Conservation (phyloP, 306 rosid species). For the Corylus heterophylla region DNA sequence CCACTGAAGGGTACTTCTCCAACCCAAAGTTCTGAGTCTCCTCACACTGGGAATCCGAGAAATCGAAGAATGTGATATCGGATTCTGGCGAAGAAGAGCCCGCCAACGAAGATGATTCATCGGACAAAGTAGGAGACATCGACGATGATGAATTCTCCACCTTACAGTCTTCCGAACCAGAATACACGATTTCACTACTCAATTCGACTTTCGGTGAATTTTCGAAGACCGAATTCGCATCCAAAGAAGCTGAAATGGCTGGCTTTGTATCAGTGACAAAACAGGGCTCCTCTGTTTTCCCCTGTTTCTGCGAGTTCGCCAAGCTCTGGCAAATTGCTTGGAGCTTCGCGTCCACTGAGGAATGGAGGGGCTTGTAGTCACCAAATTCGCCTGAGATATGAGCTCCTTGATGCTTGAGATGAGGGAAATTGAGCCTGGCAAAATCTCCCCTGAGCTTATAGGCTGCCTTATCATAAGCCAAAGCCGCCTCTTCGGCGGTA, state of each 20-base stretch:
- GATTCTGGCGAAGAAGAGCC: constrained; percentile 75
- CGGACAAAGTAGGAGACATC: constrained; percentile 28
- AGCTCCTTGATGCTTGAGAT: constrained; percentile 49
- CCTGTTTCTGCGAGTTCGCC: constrained; percentile 46
- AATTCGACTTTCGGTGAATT: constrained; percentile 8
- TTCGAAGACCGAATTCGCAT: constrained; percentile 10
- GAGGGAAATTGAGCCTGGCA: constrained; percentile 82
- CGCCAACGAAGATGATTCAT: constrained; percentile 41
- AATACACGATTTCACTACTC: constrained; percentile 21
- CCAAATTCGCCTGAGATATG: constrained; percentile 54
- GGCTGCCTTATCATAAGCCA: constrained; percentile 90
- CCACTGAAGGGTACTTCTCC: constrained; percentile 84
- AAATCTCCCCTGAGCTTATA: constrained; percentile 84
- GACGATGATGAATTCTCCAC: constrained; percentile 38
- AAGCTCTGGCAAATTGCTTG: constrained; percentile 71
- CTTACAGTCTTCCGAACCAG: constrained; percentile 32
- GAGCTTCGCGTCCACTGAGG: constrained; percentile 81
- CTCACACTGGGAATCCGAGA: constrained; percentile 53
- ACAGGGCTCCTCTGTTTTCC: constrained; percentile 34
- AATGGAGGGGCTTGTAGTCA: constrained; percentile 66
- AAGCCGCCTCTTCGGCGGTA: constrained; percentile 84
- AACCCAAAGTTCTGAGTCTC: constrained; percentile 49
- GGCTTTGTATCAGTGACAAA: constrained; percentile 43
- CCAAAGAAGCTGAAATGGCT: constrained; percentile 14
- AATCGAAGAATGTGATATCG: constrained; percentile 49